phyloP scores from a whole-genome alignment of 1,139 yeast genomes.

The Sugiyamaella xylanicola region DNA sequence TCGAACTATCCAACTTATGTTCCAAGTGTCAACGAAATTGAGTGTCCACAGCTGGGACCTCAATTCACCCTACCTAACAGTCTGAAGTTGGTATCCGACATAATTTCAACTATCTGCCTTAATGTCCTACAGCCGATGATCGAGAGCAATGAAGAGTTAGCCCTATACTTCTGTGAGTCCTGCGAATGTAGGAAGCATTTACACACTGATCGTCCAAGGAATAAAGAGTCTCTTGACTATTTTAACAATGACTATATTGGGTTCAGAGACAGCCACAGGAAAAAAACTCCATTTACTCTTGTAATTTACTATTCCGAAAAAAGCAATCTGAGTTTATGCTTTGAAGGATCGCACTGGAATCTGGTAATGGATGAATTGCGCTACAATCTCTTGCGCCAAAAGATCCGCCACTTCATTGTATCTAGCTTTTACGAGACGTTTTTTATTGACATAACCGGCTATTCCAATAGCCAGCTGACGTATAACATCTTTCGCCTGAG shows the following conservation, averaged over 20 bases:
- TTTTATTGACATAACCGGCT: background rate
- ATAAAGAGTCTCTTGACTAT: no score
- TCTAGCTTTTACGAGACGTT: background rate
- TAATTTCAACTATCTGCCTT: background rate
- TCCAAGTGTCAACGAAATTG: no score
- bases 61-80: no score
- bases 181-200: no score
- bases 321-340: background rate
- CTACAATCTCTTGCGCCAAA: background rate
- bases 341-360: background rate
- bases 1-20: background rate
- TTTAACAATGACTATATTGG: no score
- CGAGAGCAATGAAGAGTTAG: no score
- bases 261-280: no score
- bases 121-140: no score
- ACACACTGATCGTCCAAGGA: no score
- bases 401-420: background rate
- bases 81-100: background rate
- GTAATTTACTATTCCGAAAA: background rate
- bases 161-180: no score
- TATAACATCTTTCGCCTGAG: background rate
- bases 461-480: background rate
- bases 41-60: no score
- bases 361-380: background rate
- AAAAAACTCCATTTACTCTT: background rate